Conservation (phyloP, 108 stramenopile genomes). For the Cyclotella sp. region DNA sequence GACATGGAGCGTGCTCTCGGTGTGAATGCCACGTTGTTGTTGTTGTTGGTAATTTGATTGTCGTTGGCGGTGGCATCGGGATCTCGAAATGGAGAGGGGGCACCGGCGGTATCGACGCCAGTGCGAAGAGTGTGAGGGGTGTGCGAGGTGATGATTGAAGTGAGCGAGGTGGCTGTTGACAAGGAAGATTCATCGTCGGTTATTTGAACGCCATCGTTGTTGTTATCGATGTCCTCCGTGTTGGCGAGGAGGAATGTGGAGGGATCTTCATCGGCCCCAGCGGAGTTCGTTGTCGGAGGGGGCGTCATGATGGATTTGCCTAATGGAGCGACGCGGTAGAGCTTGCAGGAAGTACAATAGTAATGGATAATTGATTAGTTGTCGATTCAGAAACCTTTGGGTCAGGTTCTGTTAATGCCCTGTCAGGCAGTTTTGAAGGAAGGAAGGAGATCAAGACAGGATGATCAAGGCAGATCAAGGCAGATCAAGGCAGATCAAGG, state of each 20-base stretch:
- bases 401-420: too few relatives aligned
- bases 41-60: too few relatives aligned
- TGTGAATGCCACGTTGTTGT: not conserved
- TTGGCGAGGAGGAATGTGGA: too few relatives aligned
- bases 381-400: too few relatives aligned
- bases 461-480: too few relatives aligned
- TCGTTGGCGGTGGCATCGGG: not conserved
- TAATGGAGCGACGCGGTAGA: too few relatives aligned
- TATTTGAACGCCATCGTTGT: not conserved
- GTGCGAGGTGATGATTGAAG: conserved; percentile 26
- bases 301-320: not conserved
- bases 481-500: too few relatives aligned
- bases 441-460: too few relatives aligned
- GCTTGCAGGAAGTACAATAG: not conserved
- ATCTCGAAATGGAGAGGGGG: not conserved
- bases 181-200: conserved; percentile 10
- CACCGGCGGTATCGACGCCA: not conserved
- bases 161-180: conserved; percentile 32
- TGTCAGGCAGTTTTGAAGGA: too few relatives aligned
- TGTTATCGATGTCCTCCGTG: too few relatives aligned
- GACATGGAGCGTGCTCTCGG: not conserved
- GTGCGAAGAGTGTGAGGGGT: conserved; percentile 12
- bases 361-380: too few relatives aligned
- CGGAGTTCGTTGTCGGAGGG: not conserved
- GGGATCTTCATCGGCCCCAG: not conserved